Percentiles rank a stretch among this genome's conserved stretches.
Evolutionary conservation across 2,329 filamentous ascomycete species (phyloP).

Genomic region (Sclerotinia sclerotiorum): DNA sequence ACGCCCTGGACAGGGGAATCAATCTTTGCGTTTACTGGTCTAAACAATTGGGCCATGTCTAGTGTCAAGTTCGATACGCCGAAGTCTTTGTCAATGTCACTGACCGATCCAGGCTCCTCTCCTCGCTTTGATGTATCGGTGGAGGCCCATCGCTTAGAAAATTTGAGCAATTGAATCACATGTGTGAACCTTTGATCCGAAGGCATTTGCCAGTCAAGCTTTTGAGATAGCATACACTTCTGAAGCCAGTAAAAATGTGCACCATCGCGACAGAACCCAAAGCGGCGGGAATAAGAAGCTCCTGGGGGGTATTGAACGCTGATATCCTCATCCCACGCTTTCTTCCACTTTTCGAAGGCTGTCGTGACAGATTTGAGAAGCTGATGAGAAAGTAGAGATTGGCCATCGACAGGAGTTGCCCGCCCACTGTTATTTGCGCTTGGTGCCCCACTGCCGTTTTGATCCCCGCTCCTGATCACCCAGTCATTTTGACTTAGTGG

Average conservation of each 20-base stretch:
- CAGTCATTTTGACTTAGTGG: slow-evolving; percentile 61
- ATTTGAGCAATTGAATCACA: slow-evolving; percentile 60
- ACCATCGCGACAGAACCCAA: slow-evolving; percentile 70
- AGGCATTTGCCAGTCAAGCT: slow-evolving; percentile 54
- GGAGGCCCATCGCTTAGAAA: slow-evolving; percentile 59
- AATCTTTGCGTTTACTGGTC: slow-evolving; percentile 52
- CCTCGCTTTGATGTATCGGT: slow-evolving; percentile 64
- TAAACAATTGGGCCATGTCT: slow-evolving; percentile 71
- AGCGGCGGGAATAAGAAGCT: slow-evolving; percentile 55
- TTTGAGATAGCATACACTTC: slow-evolving; percentile 62
- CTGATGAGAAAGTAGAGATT: slow-evolving; percentile 46
- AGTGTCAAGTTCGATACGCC: slow-evolving; percentile 63
- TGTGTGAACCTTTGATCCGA: slow-evolving; percentile 61
- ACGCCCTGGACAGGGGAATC: slow-evolving; percentile 41
- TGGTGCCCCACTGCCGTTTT: slow-evolving; percentile 44
- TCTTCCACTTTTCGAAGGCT: slow-evolving; percentile 71
- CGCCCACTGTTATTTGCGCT: slow-evolving; percentile 50
- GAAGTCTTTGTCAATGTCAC: slow-evolving; percentile 66
- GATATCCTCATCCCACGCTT: slow-evolving; percentile 70
- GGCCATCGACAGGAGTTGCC: slow-evolving; percentile 47
- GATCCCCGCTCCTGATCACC: slow-evolving; percentile 48
- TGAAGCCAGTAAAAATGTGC: slow-evolving; percentile 74
- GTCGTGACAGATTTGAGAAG: slow-evolving; percentile 49
- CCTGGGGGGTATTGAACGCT: slow-evolving; percentile 62
- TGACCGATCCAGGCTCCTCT: slow-evolving; percentile 66